Base-by-base conservation (phyloP, 148 eudicot genomes). In the Heliamphora exappendiculata region DNA sequence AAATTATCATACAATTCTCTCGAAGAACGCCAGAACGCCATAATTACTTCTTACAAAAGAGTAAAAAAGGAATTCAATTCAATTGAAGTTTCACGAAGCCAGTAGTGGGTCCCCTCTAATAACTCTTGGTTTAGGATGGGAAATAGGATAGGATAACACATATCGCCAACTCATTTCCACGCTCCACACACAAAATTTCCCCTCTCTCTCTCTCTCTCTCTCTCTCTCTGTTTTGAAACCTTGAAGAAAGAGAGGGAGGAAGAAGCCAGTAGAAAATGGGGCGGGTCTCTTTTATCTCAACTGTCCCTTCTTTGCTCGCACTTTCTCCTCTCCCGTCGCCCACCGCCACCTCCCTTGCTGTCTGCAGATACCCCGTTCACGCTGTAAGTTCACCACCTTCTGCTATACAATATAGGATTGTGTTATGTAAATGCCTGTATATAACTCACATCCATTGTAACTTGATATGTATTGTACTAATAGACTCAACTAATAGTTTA, bases 201-300 rank as follows among this genome's bases (percentile, higher is more conserved):
- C 44, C 2, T 16, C 7, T 42, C 71, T 22, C 54, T 68, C 72
- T 26, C 72, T 24, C 34, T 26, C 72, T 44, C 54, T 45, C 57
- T 69, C 73, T 26, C 57, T 41, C 37, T 24, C 51, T n/a, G n/a
- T n/a, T 22, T 51, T 13, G 57, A 13, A 29, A 47, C 16, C 29
- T 49, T 70, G 37, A 37, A 22, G 49, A 26, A 28, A 26, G 12
- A 39, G 16, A 47, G 50, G 12, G 11, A 47, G 50, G 12, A 14
- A 47, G 12, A 47, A 2, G 12, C 9, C 14, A 8, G 7, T 39
- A 19, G 41, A 44, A 58, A 74, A 86, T 85, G 88, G 87, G 72
- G 79, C 73, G 85, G 82, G 78, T 89, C 29, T 89, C 93, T 41
- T 85, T 89, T 73, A 82, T 90, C 16, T 90, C 97, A 47, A 86